Evolutionary conservation across 2,329 filamentous ascomycete genomes (phyloP), one percentile per base, ranked within the genome.

Genomic region (Dactylellina leptospora): DNA sequence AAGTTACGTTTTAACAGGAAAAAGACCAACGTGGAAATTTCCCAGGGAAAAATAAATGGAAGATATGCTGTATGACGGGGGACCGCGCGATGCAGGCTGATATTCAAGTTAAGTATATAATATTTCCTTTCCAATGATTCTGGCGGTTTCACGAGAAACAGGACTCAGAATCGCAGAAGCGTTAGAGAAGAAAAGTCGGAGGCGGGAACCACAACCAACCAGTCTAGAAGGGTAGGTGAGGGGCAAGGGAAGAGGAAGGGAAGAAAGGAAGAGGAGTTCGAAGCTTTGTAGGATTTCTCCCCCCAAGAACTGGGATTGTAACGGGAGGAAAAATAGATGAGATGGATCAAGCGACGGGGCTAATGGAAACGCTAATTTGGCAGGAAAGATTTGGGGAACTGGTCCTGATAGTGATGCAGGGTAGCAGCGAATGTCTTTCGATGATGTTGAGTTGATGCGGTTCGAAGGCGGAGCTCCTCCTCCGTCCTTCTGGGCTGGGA

Each of bases 381-480:
- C 23, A 58, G 62, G 53, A 59, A 51, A 58, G n/a, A n/a, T n/a
- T 33, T 47, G 23, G 40, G 38, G 23, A 13, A 9, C 18, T 22
- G 4, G 38, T 42, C 44, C 40, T 33, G 50, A 64, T 68, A 36
- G 27, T 28, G 20, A 11, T 40, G 18, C 36, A 5, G 13, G 40
- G 22, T 28, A 11, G 48, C 36, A 40, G 36, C 36, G 13, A 48
- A 48, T 66, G 51, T 66, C 53, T 38, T 60, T 58, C 47, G 68
- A 64, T 72, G 60, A 64, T 56, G 66, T 64, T 60, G 62, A 48
- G n/a, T 53, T 53, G 66, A 63, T 58, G 66, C 59, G 58, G 66
- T 50, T 47, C 27, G 30, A 45, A 27, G 59, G 51, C 53, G 59
- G 68, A 72, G 68, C 68, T 72, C 68, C 68, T 72, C 62, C 47